These are phyloP conservation scores for Ceratobasidium sp. DNA, from an alignment of 1,284 basidiomycete species.

Conservation along the genomic window DNA sequence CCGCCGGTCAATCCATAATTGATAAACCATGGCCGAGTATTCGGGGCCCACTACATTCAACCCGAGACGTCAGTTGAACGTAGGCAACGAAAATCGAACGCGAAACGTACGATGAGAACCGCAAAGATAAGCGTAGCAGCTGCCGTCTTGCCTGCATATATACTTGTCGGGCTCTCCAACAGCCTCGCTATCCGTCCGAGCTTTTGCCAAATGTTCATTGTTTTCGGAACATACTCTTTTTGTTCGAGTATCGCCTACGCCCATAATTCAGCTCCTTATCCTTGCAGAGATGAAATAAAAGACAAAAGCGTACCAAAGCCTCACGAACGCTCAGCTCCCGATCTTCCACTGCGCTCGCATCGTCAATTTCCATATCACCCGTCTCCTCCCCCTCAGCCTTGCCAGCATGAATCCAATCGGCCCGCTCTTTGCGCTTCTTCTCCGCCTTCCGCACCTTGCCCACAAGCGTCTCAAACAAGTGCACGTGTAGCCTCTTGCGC, in stretches of 20 bases:
- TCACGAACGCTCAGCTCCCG: conserved; percentile 54
- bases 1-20: conserved; percentile 56
- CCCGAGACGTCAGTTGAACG: background rate
- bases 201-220: conserved; percentile 51
- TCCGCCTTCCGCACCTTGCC: conserved; percentile 45
- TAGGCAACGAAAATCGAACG: background rate
- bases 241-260: conserved; percentile 43
- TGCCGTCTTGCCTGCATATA: conserved; percentile 56
- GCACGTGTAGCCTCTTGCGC: conserved; percentile 54
- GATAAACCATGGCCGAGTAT: conserved; percentile 56
- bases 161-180: conserved; percentile 53
- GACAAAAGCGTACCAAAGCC: conserved; percentile 51
- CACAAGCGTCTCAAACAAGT: conserved; percentile 55
- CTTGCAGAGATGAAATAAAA: no score
- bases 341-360: conserved; percentile 38
- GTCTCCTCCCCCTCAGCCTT: background rate
- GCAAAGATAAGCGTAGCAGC: conserved; percentile 56
- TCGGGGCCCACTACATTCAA: conserved; percentile 49
- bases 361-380: conserved; percentile 29
- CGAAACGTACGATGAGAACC: conserved; percentile 49
- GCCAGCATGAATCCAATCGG: background rate
- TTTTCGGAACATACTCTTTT: conserved; percentile 49
- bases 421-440: conserved; percentile 26
- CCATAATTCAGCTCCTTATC: background rate
- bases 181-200: conserved; percentile 53